Conservation (phyloP, 805 yeast species). For the Ogataea populi-albae region DNA sequence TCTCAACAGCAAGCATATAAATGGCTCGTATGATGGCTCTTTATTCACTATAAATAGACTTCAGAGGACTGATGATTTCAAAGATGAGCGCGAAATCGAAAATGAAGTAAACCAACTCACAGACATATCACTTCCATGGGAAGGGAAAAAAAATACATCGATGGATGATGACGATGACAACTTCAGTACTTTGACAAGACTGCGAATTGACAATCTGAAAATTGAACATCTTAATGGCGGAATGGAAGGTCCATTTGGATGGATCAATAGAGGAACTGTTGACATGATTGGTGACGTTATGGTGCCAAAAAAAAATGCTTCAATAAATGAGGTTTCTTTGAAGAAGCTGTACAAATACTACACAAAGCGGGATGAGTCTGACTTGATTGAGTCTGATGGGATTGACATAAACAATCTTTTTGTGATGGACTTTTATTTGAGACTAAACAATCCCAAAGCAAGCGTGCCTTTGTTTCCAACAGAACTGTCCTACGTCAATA, state of each 20-base stretch:
- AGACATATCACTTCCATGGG: slow-evolving; percentile 8
- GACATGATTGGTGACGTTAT: slow-evolving; percentile 91
- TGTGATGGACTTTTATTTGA: slow-evolving; percentile 74
- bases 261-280: slow-evolving; percentile 91
- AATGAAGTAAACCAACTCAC: slow-evolving; percentile 21
- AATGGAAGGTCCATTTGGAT: slow-evolving; percentile 91
- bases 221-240: slow-evolving; percentile 91
- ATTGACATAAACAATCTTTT: slow-evolving; percentile 34
- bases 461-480: slow-evolving; percentile 81
- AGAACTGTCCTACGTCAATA: slow-evolving; percentile 88
- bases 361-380: slow-evolving; percentile 2
- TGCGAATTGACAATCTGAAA: slow-evolving; percentile 80
- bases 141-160: slow-evolving; percentile 14
- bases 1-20: slow-evolving; percentile 75
- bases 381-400: slow-evolving; percentile 3
- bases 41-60: slow-evolving; percentile 86
- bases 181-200: slow-evolving; percentile 58
- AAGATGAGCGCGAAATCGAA: slow-evolving; percentile 28
- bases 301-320: slow-evolving; percentile 53
- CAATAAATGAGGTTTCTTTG: slow-evolving; percentile 43
- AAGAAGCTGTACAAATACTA: slow-evolving; percentile 43
- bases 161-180: slow-evolving; percentile 15
- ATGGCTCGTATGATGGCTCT: slow-evolving; percentile 92
- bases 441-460: slow-evolving; percentile 83
- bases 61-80: slow-evolving; percentile 54